These are phyloP conservation scores for Thermothielavioides terrestris DNA, from an alignment of 495 filamentous ascomycete species.

Conservation along the genomic window DNA sequence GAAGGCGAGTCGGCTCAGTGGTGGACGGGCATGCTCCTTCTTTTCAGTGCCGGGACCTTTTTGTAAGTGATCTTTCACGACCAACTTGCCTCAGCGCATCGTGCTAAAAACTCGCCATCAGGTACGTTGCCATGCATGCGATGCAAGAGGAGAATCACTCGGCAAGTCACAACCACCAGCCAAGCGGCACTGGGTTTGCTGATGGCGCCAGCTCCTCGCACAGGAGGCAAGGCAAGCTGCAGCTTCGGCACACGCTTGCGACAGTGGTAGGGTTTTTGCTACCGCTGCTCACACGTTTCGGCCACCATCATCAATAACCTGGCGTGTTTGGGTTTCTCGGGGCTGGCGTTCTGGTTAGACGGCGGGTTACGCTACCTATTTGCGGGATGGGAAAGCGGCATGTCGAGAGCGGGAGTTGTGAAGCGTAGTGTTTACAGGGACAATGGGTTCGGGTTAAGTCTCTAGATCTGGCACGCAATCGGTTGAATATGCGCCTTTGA, in stretches of 20 bases:
- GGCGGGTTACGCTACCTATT: not conserved
- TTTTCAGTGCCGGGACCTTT: constrained; percentile 94
- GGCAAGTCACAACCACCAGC: constrained; percentile 42
- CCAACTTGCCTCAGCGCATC: not conserved
- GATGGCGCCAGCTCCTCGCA: constrained; percentile 45
- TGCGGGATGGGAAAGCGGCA: not conserved
- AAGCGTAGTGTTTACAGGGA: not conserved
- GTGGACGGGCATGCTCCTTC: constrained; percentile 84
- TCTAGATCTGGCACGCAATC: not conserved
- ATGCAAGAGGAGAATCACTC: constrained; percentile 72
- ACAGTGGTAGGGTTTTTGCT: constrained; percentile 84
- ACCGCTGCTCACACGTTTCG: constrained; percentile 80
- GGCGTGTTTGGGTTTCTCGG: not conserved
- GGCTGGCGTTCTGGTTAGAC: constrained; percentile 14
- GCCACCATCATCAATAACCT: constrained; percentile 68
- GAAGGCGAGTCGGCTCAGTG: constrained; percentile 48
- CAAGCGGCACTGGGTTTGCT: constrained; percentile 54
- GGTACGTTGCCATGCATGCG: constrained; percentile 97
- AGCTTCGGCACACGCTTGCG: constrained; percentile 58
- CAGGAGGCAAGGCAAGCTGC: constrained; percentile 42
- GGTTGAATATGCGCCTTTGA: no score
- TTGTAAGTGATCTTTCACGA: constrained; percentile 50
- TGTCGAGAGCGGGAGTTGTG: not conserved
- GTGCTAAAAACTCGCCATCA: constrained; percentile 29
- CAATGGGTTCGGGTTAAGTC: not conserved